phyloP scores from a whole-genome alignment of 2,329 filamentous ascomycete genomes.

The Grosmannia huntii region DNA sequence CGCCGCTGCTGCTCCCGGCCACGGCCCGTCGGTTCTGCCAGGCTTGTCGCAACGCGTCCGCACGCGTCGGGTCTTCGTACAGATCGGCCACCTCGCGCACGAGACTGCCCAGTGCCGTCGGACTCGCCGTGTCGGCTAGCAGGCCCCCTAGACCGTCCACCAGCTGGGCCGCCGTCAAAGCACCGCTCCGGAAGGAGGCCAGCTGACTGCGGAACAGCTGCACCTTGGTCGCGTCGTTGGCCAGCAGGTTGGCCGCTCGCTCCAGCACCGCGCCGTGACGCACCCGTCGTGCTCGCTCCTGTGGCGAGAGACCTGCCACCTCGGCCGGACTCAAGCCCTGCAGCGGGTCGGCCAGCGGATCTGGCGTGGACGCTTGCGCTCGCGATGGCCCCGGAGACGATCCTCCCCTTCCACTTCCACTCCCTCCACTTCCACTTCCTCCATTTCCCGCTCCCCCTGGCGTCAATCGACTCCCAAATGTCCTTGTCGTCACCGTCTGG shows the following conservation, averaged over 20 bases:
- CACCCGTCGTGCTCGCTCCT: constrained; percentile 68
- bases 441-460: constrained; percentile 20
- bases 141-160: constrained; percentile 80
- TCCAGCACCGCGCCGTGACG: constrained; percentile 79
- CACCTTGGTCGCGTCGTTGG: constrained; percentile 64
- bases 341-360: constrained; percentile 25
- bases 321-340: constrained; percentile 39
- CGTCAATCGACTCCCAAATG: constrained; percentile 75
- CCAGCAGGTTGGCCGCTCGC: constrained; percentile 67
- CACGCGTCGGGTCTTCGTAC: constrained; percentile 71
- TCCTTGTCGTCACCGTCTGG: constrained; percentile 65
- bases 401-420: too few relatives aligned
- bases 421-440: too few relatives aligned
- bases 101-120: constrained; percentile 72
- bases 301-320: constrained; percentile 45
- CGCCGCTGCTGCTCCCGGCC: constrained; percentile 22
- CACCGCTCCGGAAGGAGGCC: constrained; percentile 60
- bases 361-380: constrained; percentile 5
- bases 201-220: constrained; percentile 66
- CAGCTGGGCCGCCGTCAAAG: constrained; percentile 60
- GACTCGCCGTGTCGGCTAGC: constrained; percentile 58
- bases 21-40: constrained; percentile 91
- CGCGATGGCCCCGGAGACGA: neutral
- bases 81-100: constrained; percentile 86
- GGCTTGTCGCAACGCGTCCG: constrained; percentile 60